Base-by-base conservation (phyloP, 352 stramenopile genomes). In the Phytophthora boehmeriae region DNA sequence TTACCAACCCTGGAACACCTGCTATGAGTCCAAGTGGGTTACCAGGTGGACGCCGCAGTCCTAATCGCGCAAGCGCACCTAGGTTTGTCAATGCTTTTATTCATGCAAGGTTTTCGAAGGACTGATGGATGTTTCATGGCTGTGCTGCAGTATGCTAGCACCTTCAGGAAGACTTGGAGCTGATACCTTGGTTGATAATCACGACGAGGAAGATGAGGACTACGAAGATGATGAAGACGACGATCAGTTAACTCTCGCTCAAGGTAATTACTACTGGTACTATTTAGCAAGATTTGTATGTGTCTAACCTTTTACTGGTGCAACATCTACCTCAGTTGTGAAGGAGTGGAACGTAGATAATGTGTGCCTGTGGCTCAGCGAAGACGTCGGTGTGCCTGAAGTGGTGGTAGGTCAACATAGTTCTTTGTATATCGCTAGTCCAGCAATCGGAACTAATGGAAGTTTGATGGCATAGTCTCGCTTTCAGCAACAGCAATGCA, bases 261-360 rank as follows among this genome's bases (percentile, higher is more conserved):
- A 93, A 83, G 76, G 76, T 86, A 41, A 19, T 16, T 14, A 1
- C 2, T 41, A 22, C 25, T 30, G 20, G 1, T 28, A 8, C 4
- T 44, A 20, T 8, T 11, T 44, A 20, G n/a, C 8, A 6, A 44
- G n/a, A 22, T 19, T 44, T n/a, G n/a, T n/a, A 4, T 22, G 22
- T 44, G 11, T 30, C 25, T 30, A 6, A 30, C 3, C 25, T 30
- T 16, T 53, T 47, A n/a, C 22, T 34, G 1, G 32, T 13, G 6
- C 34, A 35, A 8, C 17, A 6, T 25, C 14, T 0, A 8, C 8
- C 16, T 10, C 43, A 88, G 85, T 91, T 13, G 83, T 93, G 10
- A 75, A 76, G 1, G 80, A 92, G 32, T 93, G 85, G 85, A 92
- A 66, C 17, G 80, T 92, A n/a, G 85, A 92, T 28, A 90, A 90